Conservation (phyloP, 2,329 filamentous ascomycete genomes). For the Mollisia scopiformis region DNA sequence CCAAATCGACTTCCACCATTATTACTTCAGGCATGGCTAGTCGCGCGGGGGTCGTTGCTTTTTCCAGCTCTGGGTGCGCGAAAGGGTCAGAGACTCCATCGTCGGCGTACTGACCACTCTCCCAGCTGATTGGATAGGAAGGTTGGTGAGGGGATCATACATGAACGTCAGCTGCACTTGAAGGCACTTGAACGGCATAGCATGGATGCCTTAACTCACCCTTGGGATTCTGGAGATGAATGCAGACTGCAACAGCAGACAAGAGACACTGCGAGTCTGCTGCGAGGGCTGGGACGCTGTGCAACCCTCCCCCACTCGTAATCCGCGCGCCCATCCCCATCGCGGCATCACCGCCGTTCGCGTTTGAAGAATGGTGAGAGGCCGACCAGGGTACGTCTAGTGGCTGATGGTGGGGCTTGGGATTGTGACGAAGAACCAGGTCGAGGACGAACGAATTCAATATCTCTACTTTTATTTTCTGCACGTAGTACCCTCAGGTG, state of each 20-base stretch:
- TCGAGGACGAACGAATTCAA: neutral
- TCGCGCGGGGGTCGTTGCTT: conserved; percentile 12
- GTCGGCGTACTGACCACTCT: neutral
- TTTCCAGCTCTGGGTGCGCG: neutral
- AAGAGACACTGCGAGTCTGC: neutral
- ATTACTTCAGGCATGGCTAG: neutral
- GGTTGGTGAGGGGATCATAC: neutral
- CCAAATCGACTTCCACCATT: neutral
- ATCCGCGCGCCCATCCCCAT: neutral
- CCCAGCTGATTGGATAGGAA: conserved; percentile 8
- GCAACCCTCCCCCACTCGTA: neutral
- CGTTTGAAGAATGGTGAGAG: neutral
- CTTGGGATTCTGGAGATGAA: neutral
- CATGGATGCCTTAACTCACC: neutral
- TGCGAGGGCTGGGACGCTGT: no score
- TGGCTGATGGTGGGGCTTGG: neutral
- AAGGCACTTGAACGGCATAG: neutral
- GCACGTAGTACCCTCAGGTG: no score
- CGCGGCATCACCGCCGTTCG: neutral
- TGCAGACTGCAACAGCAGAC: neutral
- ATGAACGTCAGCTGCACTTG: neutral
- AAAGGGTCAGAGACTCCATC: neutral
- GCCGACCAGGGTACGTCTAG: neutral
- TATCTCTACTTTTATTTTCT: no score
- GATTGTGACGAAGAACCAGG: neutral